Base-by-base conservation (phyloP, 768 basidiomycete species). In the Macrolepiota albuminosa region DNA sequence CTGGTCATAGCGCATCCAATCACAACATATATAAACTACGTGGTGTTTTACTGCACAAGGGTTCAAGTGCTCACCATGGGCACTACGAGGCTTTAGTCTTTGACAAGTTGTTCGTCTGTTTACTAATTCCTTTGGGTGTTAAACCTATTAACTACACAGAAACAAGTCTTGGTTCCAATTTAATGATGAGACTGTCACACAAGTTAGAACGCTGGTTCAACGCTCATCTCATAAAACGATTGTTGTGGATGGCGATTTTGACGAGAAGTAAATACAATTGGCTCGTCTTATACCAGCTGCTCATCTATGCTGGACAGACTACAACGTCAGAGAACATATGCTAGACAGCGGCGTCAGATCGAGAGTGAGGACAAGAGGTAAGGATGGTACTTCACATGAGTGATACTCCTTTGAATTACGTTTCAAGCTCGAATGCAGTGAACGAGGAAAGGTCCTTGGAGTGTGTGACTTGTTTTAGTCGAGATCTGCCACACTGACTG, bases 71-170 rank as follows among this genome's bases (percentile, higher is more conserved):
- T 36, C 91, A 97, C 74, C 87, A 90, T 64, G 92, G 92, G 4
- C 91, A 94, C 69, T 94, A 95, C 68, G 89, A 91, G 70, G 91
- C 89, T 14, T 89, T 93, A 67, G 89, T 93, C 21, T 85, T 85
- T 66, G 91, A 94, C 68, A 73, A 74, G 24, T 72, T 74, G 91
- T 94, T 67, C 57, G 85, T 75, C 49, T 31, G 9, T 70, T 46
- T 21, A 63, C 49, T 39, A 26, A 36, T 24, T 16, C 4, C 42
- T 11, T 50, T 39, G 51, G 31, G 11, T 51, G 3, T 21, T n/a
- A 52, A 36, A 58, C 33, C 59, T 67, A 46, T 68, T 47, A 21
- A 47, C 54, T 43, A 53, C 33, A 51, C 57, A 93, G 90, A 54
- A 79, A 79, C 51, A 71, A 80, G 43, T 79, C 86, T 18, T 98